These are phyloP conservation scores for Xylaria sp. DNA, from an alignment of 495 filamentous ascomycete genomes.

Conservation along the genomic window DNA sequence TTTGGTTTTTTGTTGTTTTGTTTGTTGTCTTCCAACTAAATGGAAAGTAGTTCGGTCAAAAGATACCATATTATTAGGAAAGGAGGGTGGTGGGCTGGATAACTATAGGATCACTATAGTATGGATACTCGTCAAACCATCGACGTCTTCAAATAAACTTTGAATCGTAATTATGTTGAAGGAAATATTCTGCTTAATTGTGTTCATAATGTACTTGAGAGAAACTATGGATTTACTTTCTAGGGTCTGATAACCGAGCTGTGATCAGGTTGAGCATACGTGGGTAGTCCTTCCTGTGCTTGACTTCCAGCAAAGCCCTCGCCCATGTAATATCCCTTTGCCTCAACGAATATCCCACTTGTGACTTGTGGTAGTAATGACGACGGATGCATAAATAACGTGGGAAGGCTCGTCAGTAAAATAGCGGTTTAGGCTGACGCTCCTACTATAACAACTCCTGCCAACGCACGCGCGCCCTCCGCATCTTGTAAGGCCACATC, in stretches of 20 bases:
- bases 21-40: neutral
- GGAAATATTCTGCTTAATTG: constrained; percentile 25
- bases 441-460: too few relatives aligned
- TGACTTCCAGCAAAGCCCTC: too few relatives aligned
- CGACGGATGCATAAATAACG: neutral
- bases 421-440: too few relatives aligned
- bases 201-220: too few relatives aligned
- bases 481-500: too few relatives aligned
- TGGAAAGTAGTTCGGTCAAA: neutral
- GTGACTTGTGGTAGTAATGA: neutral
- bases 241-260: too few relatives aligned
- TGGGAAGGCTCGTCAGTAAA: neutral
- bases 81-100: neutral
- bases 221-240: too few relatives aligned
- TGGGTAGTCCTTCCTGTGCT: neutral
- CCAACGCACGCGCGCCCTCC: too few relatives aligned
- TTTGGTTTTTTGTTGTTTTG: neutral
- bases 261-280: neutral
- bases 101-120: constrained; percentile 6
- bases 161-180: neutral
- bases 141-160: neutral
- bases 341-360: too few relatives aligned
- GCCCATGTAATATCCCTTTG: too few relatives aligned
- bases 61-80: constrained; percentile 18
- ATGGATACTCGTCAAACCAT: neutral